Evolutionary conservation across 768 basidiomycete genomes (phyloP), one percentile per base, ranked within the genome.

Genomic region (Leccinum disarticulatum): DNA sequence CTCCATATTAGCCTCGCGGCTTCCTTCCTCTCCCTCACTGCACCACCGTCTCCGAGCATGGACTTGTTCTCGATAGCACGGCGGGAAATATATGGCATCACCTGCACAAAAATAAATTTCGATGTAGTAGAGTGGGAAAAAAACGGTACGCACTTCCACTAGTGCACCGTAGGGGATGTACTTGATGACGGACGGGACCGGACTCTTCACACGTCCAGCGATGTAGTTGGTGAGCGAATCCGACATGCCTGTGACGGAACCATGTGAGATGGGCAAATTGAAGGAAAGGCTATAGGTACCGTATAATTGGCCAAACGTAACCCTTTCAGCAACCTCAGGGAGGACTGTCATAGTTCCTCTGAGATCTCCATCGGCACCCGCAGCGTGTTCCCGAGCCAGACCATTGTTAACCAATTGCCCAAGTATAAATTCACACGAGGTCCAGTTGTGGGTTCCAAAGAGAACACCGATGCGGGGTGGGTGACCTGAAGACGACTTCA

Each of bases 41-140:
- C 92, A 13, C 80, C 85, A 1, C 88, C 90, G 19, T 82, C 77
- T 15, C 88, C 90, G 28, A 98, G 82, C 2, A 97, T 81, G 0
- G 88, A 87, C 74, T 93, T 95, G 78, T 98, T 97, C 84, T 97
- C 95, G 49, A 94, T 87, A 1, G 94, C 95, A 15, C 95, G 81
- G 33, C 94, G 82, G 43, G 88, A 82, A 9, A 97, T 82, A 71
- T 96, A 98, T 0, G 95, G 94, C 86, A 97, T 88, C 10, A 93
- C 90, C 86, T 90, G 19, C 6, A 14, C 11, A 17, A 14, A 27
- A 25, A 10, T 59, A 6, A 47, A 17, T 38, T 19, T 31, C 6
- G 2, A n/a, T 7, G 1, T 4, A 22, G 33, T 9, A 22, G 28
- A 50, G 14, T 13, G 1, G 15, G 22, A 27, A 17, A 36, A 28